Evolutionary conservation across 2,329 filamentous ascomycete genomes (phyloP).

Genomic region (Bipolaris cookei): DNA sequence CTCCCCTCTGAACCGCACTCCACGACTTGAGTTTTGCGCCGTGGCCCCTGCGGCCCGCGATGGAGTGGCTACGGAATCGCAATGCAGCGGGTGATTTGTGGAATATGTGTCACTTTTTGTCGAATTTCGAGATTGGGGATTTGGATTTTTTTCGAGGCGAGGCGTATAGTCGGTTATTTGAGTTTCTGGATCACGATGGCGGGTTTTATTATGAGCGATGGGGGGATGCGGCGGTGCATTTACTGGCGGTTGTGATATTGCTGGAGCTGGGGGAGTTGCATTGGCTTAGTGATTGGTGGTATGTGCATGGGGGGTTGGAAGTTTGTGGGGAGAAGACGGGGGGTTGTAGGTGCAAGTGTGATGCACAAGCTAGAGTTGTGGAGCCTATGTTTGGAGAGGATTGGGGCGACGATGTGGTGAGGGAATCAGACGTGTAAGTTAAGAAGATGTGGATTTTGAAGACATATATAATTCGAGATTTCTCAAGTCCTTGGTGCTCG

Average conservation of each 20-base stretch:
- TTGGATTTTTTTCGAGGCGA: conserved; percentile 88
- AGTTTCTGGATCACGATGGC: conserved; percentile 65
- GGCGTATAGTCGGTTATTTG: conserved; percentile 89
- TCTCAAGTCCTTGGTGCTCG: conserved; percentile 5
- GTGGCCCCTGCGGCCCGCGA: conserved; percentile 22
- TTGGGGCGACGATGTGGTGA: not conserved
- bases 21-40: conserved; percentile 20
- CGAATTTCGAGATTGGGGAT: conserved; percentile 94
- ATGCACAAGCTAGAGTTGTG: not conserved
- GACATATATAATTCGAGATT: not conserved
- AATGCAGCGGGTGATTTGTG: conserved; percentile 83
- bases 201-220: conserved; percentile 56
- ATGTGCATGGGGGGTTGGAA: conserved; percentile 60
- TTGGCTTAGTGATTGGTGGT: conserved; percentile 98
- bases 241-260: conserved; percentile 85
- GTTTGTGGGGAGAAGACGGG: conserved; percentile 13
- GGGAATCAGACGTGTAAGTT: not conserved
- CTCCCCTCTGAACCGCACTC: conserved; percentile 24
- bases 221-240: conserved; percentile 96
- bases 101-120: conserved; percentile 98
- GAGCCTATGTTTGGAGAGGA: conserved; percentile 14
- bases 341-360: conserved; percentile 13
- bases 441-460: not conserved
- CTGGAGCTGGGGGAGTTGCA: conserved; percentile 86
- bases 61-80: conserved; percentile 55